These are phyloP conservation scores for Ambrosiella xylebori DNA, from an alignment of 2,329 filamentous ascomycete genomes.

Conservation along the genomic window DNA sequence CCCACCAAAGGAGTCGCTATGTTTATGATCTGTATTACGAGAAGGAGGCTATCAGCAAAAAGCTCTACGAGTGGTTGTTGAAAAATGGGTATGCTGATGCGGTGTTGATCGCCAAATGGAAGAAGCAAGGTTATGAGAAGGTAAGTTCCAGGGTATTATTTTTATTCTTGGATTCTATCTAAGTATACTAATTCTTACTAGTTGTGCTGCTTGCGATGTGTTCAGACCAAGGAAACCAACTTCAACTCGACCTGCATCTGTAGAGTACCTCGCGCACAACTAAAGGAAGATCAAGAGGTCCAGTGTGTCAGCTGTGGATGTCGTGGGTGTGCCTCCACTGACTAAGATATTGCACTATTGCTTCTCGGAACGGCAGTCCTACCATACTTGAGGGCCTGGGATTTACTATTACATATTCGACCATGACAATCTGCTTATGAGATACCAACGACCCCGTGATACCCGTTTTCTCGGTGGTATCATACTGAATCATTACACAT, in stretches of 20 bases:
- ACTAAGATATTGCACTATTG: constrained; percentile 30
- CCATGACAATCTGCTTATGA: not conserved
- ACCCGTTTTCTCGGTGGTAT: not conserved
- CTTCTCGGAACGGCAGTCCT: not conserved
- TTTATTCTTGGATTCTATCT: not conserved
- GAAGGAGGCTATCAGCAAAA: constrained; percentile 84
- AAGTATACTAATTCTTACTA: constrained; percentile 21
- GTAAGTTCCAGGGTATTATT: constrained; percentile 27
- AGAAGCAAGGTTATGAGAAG: constrained; percentile 98
- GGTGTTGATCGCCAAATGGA: constrained; percentile 97
- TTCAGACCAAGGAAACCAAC: constrained; percentile 99
- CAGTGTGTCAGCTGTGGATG: constrained; percentile 95
- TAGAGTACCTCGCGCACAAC: constrained; percentile 71
- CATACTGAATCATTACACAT: not conserved
- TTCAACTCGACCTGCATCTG: constrained; percentile 97
- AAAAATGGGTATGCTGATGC: constrained; percentile 95
- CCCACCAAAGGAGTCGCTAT: constrained; percentile 79
- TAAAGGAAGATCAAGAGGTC: constrained; percentile 80
- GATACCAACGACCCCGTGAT: not conserved
- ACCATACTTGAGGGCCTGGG: not conserved
- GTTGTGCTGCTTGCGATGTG: constrained; percentile 87
- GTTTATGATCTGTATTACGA: constrained; percentile 97
- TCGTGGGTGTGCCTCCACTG: constrained; percentile 71
- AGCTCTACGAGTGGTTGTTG: constrained; percentile 86
- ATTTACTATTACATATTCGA: not conserved